Base-by-base conservation (phyloP, 768 basidiomycete species). In the Inosperma sp. region DNA sequence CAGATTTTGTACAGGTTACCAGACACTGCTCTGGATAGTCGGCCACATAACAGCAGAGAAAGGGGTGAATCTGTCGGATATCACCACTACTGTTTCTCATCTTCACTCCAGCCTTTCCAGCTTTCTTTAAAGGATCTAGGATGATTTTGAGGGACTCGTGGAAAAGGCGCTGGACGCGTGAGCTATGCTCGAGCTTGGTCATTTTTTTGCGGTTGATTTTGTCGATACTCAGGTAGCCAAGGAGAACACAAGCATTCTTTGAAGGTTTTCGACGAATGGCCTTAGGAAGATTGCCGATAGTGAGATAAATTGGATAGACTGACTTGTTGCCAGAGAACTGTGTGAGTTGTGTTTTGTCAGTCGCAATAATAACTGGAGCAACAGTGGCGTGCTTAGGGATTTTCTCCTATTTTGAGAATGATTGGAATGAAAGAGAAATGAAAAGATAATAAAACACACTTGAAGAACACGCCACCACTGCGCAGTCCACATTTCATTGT, bases 281-380 rank as follows among this genome's bases (percentile, higher is more conserved):
- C 34, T 71, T 73, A 1, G 61, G 55, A 7, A 75, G 62, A 35
- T 74, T 74, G 0, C 72, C 74, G 26, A 75, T 60, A 3, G 73
- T 71, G 0, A 76, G 48, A 54, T 78, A 78, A 0, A 78, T 68
- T 4, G 74, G 74, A 54, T 70, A 76, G 5, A 69, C 70, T 21
- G 54, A 36, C 52, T 73, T 71, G 42, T 69, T 64, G 0, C 72
- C 65, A 12, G 60, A 52, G 44, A 73, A 70, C 50, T 9, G 64
- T n/a, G n/a, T n/a, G n/a, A n/a, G n/a, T n/a, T n/a, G n/a, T n/a
- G n/a, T n/a, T n/a, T n/a, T n/a, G n/a, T n/a, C n/a, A n/a, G 58
- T 73, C 0, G 72, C 59, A 2, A 77, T 49, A 10, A 75, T 70
- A 1, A 76, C 44, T 1, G 72, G 72, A 0, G 63, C 62, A 2